phyloP scores from a whole-genome alignment of 805 yeast species.

The Jamesozyma rosinii region DNA sequence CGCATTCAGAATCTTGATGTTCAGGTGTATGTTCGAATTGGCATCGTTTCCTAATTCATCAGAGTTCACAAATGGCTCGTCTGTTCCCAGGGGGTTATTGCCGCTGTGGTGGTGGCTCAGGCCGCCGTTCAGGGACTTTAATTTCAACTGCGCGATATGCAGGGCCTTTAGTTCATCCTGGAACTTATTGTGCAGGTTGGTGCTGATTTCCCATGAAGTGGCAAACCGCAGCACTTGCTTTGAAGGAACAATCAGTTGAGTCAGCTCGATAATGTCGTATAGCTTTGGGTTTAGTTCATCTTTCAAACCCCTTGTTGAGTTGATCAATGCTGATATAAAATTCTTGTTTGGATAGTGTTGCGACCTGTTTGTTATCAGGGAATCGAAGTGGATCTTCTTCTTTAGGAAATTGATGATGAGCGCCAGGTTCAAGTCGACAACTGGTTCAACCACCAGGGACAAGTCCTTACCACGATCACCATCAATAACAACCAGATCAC shows the following conservation, averaged over 20 bases:
- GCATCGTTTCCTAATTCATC: slow-evolving; percentile 38
- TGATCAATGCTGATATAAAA: slow-evolving; percentile 23
- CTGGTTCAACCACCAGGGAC: slow-evolving; percentile 62
- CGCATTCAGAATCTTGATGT: slow-evolving; percentile 58
- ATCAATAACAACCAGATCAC: slow-evolving; percentile 68
- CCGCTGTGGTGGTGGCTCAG: not conserved
- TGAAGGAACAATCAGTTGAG: slow-evolving; percentile 57
- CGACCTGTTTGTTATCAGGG: slow-evolving; percentile 24
- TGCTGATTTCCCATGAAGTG: slow-evolving; percentile 54
- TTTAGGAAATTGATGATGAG: slow-evolving; percentile 64
- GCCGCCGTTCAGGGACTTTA: slow-evolving; percentile 31
- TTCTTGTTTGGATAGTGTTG: slow-evolving; percentile 26
- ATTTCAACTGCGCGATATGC: slow-evolving; percentile 52
- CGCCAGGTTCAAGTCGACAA: slow-evolving; percentile 54
- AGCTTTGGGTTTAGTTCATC: slow-evolving; percentile 26
- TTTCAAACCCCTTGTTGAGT: slow-evolving; percentile 17
- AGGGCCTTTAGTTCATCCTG: slow-evolving; percentile 67
- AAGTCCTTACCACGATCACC: slow-evolving; percentile 80
- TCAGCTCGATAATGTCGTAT: slow-evolving; percentile 37
- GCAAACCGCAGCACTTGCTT: slow-evolving; percentile 73
- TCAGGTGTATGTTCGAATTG: slow-evolving; percentile 28
- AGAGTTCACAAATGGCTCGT: not conserved
- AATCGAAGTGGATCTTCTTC: slow-evolving; percentile 52
- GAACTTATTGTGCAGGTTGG: slow-evolving; percentile 52
- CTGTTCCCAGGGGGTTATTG: not conserved